These are phyloP conservation scores for Astrothelium subdiscretum DNA, from an alignment of 495 filamentous ascomycete genomes.

Conservation along the genomic window DNA sequence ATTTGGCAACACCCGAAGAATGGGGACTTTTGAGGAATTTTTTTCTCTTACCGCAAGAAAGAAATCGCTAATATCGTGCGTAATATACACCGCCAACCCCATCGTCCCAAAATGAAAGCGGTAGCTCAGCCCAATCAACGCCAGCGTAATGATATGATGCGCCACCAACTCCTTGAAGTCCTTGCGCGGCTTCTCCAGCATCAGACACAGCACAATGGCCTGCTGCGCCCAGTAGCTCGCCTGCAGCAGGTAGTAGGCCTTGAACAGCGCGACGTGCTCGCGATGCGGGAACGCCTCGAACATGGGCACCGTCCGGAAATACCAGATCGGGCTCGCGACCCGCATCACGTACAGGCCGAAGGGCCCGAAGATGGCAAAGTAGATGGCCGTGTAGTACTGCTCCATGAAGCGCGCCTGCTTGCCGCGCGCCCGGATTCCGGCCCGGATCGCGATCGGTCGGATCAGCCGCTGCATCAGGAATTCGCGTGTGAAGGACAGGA, in stretches of 20 bases:
- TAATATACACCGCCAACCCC: constrained; percentile 93
- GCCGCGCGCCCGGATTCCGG: constrained; percentile 56
- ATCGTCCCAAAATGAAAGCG: constrained; percentile 98
- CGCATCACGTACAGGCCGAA: constrained; percentile 84
- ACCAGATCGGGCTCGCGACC: constrained; percentile 81
- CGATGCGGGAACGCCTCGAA: constrained; percentile 85
- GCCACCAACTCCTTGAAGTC: constrained; percentile 92
- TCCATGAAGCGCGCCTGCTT: constrained; percentile 96
- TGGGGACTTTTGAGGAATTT: too few relatives aligned
- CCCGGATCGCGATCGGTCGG: constrained; percentile 60
- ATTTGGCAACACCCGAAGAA: neutral
- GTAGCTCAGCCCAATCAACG: constrained; percentile 83
- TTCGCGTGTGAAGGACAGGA: constrained; percentile 87
- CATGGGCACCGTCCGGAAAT: constrained; percentile 88
- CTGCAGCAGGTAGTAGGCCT: constrained; percentile 93
- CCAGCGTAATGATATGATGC: constrained; percentile 85
- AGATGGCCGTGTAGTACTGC: constrained; percentile 93
- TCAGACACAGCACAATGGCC: constrained; percentile 75
- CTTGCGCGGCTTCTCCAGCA: constrained; percentile 90
- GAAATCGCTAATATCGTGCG: constrained; percentile 91
- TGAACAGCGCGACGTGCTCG: constrained; percentile 76
- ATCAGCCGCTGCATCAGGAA: constrained; percentile 92
- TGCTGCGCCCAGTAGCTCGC: constrained; percentile 96
- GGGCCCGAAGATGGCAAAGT: constrained; percentile 78
- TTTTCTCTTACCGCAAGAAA: constrained; percentile 73